A percentile compares a stretch with the other conserved stretches of the same genome.
Evolutionary conservation across 108 stramenopile species (phyloP).

Genomic region (Skeletonema grethae): DNA sequence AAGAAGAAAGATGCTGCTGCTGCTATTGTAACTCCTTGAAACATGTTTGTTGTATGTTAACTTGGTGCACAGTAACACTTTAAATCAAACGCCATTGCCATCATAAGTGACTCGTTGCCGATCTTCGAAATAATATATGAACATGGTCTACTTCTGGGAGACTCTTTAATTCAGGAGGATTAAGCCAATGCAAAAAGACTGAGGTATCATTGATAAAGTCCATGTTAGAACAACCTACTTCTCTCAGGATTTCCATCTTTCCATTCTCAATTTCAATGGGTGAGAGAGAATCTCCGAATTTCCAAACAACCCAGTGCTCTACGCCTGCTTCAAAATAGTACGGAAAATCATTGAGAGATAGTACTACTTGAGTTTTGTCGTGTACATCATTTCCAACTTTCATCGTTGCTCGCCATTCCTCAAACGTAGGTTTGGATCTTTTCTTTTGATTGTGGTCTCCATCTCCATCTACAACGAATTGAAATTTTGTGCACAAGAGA

Average conservation of each 20-base stretch:
- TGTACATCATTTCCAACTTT: not conserved
- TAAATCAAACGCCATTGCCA: not conserved
- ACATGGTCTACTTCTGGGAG: slow-evolving; percentile 80
- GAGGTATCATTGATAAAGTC: slow-evolving; percentile 21
- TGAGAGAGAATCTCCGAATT: slow-evolving; percentile 38
- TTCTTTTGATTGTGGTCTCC: slow-evolving; percentile 12
- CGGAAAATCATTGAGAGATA: slow-evolving; percentile 48
- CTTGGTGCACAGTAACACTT: not conserved
- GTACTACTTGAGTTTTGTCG: slow-evolving; percentile 9
- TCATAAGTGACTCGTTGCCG: not conserved
- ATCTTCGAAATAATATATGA: slow-evolving; percentile 51
- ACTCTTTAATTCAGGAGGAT: slow-evolving; percentile 68
- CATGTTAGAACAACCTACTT: slow-evolving; percentile 6
- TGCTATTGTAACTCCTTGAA: not conserved
- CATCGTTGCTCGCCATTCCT: slow-evolving; percentile 7
- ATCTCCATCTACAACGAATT: slow-evolving; percentile 27
- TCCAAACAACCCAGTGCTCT: slow-evolving; percentile 54
- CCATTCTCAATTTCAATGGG: slow-evolving; percentile 34
- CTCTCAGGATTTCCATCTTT: slow-evolving; percentile 24
- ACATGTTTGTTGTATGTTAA: not conserved
- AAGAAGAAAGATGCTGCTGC: not conserved
- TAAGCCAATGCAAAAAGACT: slow-evolving; percentile 64
- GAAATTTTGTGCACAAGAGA: slow-evolving; percentile 73
- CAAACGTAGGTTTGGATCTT: slow-evolving; percentile 26
- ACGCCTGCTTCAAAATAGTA: slow-evolving; percentile 42